Base-by-base conservation (phyloP, 2,329 filamentous ascomycete genomes). In the Scleromitrula shiraiana region DNA sequence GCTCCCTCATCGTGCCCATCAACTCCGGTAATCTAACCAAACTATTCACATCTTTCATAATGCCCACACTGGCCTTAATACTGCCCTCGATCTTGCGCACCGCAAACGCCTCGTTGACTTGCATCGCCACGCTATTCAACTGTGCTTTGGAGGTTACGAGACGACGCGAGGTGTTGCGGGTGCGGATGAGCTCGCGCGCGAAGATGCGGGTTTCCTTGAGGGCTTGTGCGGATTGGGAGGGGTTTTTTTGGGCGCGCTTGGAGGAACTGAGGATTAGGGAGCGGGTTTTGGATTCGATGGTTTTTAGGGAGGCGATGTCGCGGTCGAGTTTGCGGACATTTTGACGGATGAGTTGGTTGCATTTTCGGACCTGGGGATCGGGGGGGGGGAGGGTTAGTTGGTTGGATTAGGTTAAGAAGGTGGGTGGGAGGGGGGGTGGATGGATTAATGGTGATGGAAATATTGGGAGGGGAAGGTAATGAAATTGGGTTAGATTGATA, bases 11-110 rank as follows among this genome's bases (percentile, higher is more conserved):
- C 7, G 90, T 96, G 12, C 78, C 82, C 17, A 84, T 88, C 53
- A 97, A 73, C 70, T 95, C 86, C 9, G 93, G 93, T 58, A 98
- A 68, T 23, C 83, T 76, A 41, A 96, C 81, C 22, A 97, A 74
- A 14, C 76, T 78, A 67, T 97, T 97, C 51, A 98, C 88, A 65
- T 97, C 89, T 69, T 90, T 91, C 93, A 98, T 97, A 58, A 98
- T 90, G 37, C 87, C 85, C 7, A 91, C 90, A 59, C 83, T 88
- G 35, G 85, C 83, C 57, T 80, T 78, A 62, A 98, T 89, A 61
- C 84, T 89, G 38, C 90, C 91, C 69, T 97, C 90, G 55, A 98
- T 97, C 74, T 95, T 95, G 58, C 88, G 83, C 60, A 97, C 83
- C 2, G 88, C 87, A 67, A 97, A 97, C 1, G 93, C 90, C 70